These are phyloP conservation scores for Phytophthora hibernalis DNA, from an alignment of 352 stramenopile species.

Conservation along the genomic window DNA sequence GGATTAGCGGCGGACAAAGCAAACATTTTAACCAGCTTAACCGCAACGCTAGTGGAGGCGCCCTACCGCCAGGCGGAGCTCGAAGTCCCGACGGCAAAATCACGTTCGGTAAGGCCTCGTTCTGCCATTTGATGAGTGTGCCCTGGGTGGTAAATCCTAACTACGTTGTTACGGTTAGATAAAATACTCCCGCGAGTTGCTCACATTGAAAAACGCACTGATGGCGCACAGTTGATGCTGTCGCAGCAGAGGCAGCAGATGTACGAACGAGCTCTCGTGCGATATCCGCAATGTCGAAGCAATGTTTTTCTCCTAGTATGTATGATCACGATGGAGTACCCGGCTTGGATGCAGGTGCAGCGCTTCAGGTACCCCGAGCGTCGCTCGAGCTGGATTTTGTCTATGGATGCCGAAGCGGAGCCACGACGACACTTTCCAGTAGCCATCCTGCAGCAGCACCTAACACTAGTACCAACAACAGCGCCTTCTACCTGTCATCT, in stretches of 20 bases:
- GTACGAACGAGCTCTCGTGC: conserved; percentile 68
- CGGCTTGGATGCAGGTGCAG: conserved; percentile 20
- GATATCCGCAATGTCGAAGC: conserved; percentile 72
- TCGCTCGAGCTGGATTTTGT: conserved; percentile 68
- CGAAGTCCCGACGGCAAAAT: conserved; percentile 69
- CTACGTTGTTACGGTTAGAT: conserved; percentile 36
- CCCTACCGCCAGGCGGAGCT: conserved; percentile 29
- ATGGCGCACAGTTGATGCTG: conserved; percentile 47
- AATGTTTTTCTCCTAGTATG: conserved; percentile 68
- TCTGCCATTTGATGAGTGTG: neutral
- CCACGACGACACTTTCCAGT: conserved; percentile 29
- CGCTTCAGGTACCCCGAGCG: conserved; percentile 30
- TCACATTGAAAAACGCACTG: conserved; percentile 69
- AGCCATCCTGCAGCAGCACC: conserved; percentile 29
- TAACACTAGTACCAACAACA: conserved; percentile 53
- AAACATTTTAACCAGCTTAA: conserved; percentile 59
- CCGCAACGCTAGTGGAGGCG: conserved; percentile 32
- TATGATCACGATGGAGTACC: conserved; percentile 43
- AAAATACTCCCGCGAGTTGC: conserved; percentile 77
- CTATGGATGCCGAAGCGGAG: conserved; percentile 61
- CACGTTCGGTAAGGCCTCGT: conserved; percentile 53
- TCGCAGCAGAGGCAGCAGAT: conserved; percentile 68
- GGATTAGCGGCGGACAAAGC: conserved; percentile 34
- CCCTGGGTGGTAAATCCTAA: neutral
- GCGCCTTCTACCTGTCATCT: conserved; percentile 59